Percentiles rank a stretch among this genome's conserved stretches.
Conservation (phyloP, 192 early-diverging fungal genomes). For the Obelidium mucronatum region DNA sequence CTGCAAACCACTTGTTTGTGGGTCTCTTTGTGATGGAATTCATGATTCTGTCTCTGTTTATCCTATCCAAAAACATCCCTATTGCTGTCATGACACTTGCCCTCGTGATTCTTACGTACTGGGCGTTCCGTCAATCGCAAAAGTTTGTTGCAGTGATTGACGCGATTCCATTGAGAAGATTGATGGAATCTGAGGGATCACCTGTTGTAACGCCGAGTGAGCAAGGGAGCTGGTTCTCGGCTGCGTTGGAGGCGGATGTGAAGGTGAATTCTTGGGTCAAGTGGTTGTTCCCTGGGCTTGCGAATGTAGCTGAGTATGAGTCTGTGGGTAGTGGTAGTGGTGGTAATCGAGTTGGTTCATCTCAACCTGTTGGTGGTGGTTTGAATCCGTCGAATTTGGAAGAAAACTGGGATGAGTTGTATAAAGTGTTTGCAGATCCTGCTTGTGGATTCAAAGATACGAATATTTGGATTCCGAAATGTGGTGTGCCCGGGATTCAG, state of each 20-base stretch:
- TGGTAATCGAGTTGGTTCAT: background rate
- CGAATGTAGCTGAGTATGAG: background rate
- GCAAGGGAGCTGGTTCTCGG: background rate
- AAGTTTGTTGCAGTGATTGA: slow-evolving; percentile 63
- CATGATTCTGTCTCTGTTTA: slow-evolving; percentile 75
- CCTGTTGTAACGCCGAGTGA: background rate
- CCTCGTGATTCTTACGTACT: slow-evolving; percentile 56
- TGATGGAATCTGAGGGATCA: slow-evolving; percentile 36
- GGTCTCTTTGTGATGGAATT: slow-evolving; percentile 69
- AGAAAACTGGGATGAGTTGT: background rate
- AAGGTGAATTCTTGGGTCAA: background rate
- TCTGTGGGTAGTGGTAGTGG: no score
- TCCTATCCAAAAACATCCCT: slow-evolving; percentile 57
- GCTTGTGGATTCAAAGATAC: background rate
- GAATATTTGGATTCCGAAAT: slow-evolving; percentile 24
- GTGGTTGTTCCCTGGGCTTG: slow-evolving; percentile 13
- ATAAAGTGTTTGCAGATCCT: slow-evolving; percentile 6
- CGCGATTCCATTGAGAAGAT: slow-evolving; percentile 42
- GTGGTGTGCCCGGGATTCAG: background rate
- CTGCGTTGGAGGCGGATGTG: background rate
- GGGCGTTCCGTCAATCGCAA: slow-evolving; percentile 60
- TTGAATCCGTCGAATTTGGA: background rate
- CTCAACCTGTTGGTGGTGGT: background rate
- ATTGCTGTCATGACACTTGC: slow-evolving; percentile 52
- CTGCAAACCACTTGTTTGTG: slow-evolving; percentile 47